Conservation (phyloP, 2,329 filamentous ascomycete genomes). For the Fusarium fracticaudum region DNA sequence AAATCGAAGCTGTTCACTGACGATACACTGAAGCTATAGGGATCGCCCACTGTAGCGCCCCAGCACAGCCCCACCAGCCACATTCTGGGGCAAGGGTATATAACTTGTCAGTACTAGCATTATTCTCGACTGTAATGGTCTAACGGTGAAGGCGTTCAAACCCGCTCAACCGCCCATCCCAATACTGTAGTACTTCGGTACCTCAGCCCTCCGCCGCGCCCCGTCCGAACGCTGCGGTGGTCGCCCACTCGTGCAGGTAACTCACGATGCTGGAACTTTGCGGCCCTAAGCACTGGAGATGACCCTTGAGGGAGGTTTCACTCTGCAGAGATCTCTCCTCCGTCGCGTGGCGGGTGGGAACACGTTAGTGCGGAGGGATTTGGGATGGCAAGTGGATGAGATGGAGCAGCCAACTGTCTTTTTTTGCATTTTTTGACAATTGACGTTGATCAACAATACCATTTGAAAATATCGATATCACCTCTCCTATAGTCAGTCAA, state of each 20-base stretch:
- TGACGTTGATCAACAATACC: rapidly evolving
- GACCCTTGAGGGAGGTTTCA: conserved; percentile 76
- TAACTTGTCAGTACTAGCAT: conserved; percentile 17
- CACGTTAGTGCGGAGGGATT: conserved; percentile 67
- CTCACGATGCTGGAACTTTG: conserved; percentile 67
- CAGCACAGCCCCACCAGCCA: neutral
- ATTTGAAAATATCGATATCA: neutral
- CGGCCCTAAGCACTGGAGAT: conserved; percentile 74
- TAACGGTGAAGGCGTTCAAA: conserved; percentile 67
- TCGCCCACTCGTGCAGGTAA: conserved; percentile 72
- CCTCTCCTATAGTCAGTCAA: neutral
- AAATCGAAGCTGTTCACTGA: neutral
- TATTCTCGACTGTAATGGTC: conserved; percentile 69
- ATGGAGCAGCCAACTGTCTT: conserved; percentile 64
- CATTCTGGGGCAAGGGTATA: conserved; percentile 8
- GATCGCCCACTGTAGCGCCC: neutral
- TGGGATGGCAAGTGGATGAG: conserved; percentile 62
- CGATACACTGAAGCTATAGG: neutral
- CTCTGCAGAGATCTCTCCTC: conserved; percentile 77
- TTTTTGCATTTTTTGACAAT: conserved; percentile 41
- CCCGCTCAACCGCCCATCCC: conserved; percentile 59
- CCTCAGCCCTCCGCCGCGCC: conserved; percentile 66
- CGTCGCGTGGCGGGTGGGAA: conserved; percentile 76
- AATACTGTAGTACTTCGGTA: conserved; percentile 52
- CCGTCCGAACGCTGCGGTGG: conserved; percentile 76